Percentiles rank a stretch among this genome's conserved stretches.
phyloP scores from a whole-genome alignment of 2,329 filamentous ascomycete genomes.

The Botrytis squamosa region DNA sequence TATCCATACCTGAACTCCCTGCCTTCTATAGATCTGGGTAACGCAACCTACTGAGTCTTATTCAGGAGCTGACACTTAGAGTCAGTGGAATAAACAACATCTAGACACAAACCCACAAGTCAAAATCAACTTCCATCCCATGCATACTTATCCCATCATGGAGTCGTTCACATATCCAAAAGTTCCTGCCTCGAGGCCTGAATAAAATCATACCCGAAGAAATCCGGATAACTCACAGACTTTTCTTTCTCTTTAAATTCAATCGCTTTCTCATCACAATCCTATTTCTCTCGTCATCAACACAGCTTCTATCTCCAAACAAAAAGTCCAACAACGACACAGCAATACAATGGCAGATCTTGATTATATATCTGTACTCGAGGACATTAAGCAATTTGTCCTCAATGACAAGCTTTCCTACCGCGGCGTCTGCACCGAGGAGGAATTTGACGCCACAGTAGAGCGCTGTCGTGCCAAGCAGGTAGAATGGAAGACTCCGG shows the following conservation, averaged over 20 bases:
- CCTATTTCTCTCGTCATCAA: not conserved
- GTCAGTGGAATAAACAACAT: not conserved
- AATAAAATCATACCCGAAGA: not conserved
- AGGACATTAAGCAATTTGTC: not conserved
- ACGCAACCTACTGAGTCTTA: fast-evolving
- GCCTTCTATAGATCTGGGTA: fast-evolving
- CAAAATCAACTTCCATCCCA: not conserved
- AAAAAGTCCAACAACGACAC: not conserved
- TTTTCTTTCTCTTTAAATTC: not conserved
- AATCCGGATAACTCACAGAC: not conserved
- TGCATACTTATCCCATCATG: not conserved
- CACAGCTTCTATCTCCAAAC: fast-evolving
- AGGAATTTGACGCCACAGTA: not conserved
- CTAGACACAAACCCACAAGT: not conserved
- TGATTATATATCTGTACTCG: not conserved
- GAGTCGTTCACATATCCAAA: not conserved
- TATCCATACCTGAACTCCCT: not conserved
- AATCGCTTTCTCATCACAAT: not conserved
- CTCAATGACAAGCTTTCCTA: not conserved
- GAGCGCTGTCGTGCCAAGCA: not conserved
- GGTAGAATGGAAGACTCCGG: not conserved
- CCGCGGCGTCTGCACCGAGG: not conserved
- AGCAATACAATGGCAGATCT: not conserved
- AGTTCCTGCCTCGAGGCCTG: not conserved
- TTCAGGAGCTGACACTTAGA: not conserved